Conservation (phyloP, 495 filamentous ascomycete species). For the Polyplosphaeria fusca region DNA sequence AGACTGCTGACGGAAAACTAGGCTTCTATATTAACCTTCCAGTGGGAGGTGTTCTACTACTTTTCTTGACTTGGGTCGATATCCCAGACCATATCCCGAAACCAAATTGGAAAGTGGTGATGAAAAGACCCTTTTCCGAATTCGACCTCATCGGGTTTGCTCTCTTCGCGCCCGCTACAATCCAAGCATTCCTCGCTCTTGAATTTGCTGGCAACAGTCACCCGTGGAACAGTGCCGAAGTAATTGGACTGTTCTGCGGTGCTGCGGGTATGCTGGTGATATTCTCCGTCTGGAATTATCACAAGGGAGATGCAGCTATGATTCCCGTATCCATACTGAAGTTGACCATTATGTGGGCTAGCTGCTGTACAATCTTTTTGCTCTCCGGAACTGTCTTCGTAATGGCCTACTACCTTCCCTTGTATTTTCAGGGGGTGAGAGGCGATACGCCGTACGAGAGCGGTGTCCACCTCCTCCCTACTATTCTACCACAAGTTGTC, state of each 20-base stretch:
- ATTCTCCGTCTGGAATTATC: constrained; percentile 49
- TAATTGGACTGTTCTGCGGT: constrained; percentile 55
- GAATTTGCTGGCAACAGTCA: constrained; percentile 43
- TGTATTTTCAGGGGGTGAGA: constrained; percentile 44
- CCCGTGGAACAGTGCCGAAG: constrained; percentile 47
- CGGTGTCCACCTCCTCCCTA: constrained; percentile 24
- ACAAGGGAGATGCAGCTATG: constrained; percentile 52
- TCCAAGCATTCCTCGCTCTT: constrained; percentile 53
- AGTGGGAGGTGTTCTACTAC: constrained; percentile 50
- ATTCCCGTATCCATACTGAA: constrained; percentile 44
- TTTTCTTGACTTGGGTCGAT: constrained; percentile 47
- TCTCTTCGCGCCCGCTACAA: constrained; percentile 45
- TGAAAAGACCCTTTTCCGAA: constrained; percentile 30
- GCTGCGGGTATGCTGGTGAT: constrained; percentile 43
- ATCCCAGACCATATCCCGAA: constrained; percentile 49
- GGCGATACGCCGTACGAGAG: constrained; percentile 33
- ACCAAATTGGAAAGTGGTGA: not conserved
- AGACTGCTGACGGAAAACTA: constrained; percentile 9
- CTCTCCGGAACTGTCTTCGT: not conserved
- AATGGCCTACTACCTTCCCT: constrained; percentile 37
- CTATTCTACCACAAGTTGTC: not conserved
- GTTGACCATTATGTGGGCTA: constrained; percentile 1
- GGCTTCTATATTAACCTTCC: constrained; percentile 69
- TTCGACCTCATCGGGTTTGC: constrained; percentile 49
- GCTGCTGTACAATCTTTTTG: not conserved